A percentile compares a stretch with the other conserved stretches of the same genome.
Evolutionary conservation across 768 basidiomycete species (phyloP).

Genomic region (Russula sp.): DNA sequence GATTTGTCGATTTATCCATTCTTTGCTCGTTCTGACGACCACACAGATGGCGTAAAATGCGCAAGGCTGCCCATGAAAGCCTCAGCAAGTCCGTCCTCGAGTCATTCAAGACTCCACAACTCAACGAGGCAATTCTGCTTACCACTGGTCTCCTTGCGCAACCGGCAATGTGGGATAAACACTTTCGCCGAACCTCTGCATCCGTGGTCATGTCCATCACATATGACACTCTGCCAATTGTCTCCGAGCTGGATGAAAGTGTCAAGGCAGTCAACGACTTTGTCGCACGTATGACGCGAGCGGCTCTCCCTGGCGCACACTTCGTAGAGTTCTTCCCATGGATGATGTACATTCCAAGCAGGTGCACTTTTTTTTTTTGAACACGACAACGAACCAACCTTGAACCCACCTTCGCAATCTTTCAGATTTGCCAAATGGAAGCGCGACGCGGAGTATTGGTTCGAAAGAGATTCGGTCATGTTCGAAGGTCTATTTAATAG

Average conservation of each 20-base stretch:
- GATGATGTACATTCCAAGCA: slow-evolving; percentile 23
- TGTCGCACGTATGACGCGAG: slow-evolving; percentile 11
- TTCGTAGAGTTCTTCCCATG: slow-evolving; percentile 22
- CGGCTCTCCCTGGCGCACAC: slow-evolving; percentile 19
- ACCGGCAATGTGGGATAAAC: slow-evolving; percentile 11
- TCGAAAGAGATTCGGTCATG: slow-evolving; percentile 15
- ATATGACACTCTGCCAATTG: slow-evolving; percentile 17
- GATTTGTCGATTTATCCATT: neutral
- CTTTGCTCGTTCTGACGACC: neutral
- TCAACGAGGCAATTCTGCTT: slow-evolving; percentile 17
- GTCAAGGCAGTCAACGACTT: slow-evolving; percentile 18
- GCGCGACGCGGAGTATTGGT: slow-evolving; percentile 22
- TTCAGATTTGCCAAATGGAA: slow-evolving; percentile 23
- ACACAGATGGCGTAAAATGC: slow-evolving; percentile 22
- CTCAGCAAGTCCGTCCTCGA: slow-evolving; percentile 9
- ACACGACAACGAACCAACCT: neutral
- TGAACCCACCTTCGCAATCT: neutral
- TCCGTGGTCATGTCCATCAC: slow-evolving; percentile 19
- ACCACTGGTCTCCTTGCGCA: slow-evolving; percentile 10
- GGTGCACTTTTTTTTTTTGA: neutral
- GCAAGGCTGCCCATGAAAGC: slow-evolving; percentile 16
- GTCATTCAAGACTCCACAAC: slow-evolving; percentile 11
- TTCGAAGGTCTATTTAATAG: slow-evolving; percentile 15
- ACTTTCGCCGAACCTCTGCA: slow-evolving; percentile 19
- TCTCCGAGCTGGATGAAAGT: slow-evolving; percentile 6